Percentiles rank a stretch among this genome's conserved stretches.
phyloP scores from a whole-genome alignment of 495 filamentous ascomycete species.

The Aspergillus indologenus region DNA sequence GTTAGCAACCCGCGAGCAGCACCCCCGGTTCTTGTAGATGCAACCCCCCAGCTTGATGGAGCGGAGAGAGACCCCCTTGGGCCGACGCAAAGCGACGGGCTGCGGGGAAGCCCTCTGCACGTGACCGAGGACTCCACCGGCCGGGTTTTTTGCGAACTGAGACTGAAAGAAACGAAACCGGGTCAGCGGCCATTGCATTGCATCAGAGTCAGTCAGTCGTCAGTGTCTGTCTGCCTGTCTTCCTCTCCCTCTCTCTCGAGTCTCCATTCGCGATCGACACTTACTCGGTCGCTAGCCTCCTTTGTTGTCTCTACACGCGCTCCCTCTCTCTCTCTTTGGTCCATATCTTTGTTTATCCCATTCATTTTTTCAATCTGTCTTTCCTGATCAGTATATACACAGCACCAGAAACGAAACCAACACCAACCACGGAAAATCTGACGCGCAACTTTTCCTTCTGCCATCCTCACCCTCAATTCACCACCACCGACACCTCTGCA shows the following conservation, averaged over 20 bases:
- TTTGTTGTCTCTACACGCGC: neutral
- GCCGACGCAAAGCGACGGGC: conserved; percentile 45
- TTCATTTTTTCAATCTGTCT: neutral
- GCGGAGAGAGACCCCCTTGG: conserved; percentile 18
- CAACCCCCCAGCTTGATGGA: conserved; percentile 8
- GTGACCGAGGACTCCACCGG: conserved; percentile 20
- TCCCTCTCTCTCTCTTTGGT: neutral
- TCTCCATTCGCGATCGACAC: neutral
- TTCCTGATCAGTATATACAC: too few species aligned
- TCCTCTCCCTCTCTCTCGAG: neutral
- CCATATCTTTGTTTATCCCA: conserved; percentile 1
- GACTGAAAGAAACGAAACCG: neutral
- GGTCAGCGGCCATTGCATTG: neutral
- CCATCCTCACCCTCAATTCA: neutral
- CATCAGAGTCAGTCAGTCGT: neutral
- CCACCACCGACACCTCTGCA: neutral
- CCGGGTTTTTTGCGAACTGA: conserved; percentile 8
- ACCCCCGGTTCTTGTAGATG: conserved; percentile 9
- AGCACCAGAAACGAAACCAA: too few species aligned
- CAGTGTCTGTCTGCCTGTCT: neutral
- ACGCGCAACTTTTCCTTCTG: too few species aligned
- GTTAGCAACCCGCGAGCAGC: neutral
- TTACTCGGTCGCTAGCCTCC: neutral
- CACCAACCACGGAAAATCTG: too few species aligned
- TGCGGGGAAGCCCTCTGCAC: conserved; percentile 38